Evolutionary conservation across 345 rosid genomes (phyloP).

Genomic region (Eucalyptus pauciflora): DNA sequence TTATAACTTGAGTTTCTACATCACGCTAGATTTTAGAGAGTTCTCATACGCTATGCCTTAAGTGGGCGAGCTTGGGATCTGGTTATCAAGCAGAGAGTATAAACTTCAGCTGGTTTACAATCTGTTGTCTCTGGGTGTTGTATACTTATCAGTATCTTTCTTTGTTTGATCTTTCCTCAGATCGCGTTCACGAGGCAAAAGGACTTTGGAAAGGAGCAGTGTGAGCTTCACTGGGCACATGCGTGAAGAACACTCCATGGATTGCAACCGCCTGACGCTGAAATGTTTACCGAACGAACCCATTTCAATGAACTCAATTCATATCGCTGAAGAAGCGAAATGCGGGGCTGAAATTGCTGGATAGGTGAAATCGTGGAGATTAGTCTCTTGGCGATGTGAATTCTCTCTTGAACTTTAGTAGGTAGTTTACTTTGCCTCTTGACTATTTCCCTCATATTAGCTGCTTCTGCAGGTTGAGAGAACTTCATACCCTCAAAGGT

Average conservation of each 20-base stretch:
- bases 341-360: constrained; percentile 96
- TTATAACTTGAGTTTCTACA: constrained; percentile 67
- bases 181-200: constrained; percentile 96
- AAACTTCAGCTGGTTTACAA: background rate
- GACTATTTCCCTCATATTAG: background rate
- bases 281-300: constrained; percentile 78
- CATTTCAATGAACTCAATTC: constrained; percentile 79
- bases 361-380: constrained; percentile 7
- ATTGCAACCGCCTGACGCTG: constrained; percentile 83
- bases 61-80: constrained; percentile 99
- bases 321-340: constrained; percentile 97
- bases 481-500: constrained; percentile 89
- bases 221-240: constrained; percentile 99
- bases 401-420: background rate
- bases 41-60: constrained; percentile 83
- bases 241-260: constrained; percentile 98
- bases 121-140: background rate
- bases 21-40: constrained; percentile 87
- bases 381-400: background rate
- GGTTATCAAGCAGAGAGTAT: constrained; percentile 95
- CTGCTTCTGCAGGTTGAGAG: constrained; percentile 52
- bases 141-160: background rate
- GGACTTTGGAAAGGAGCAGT: constrained; percentile 93
- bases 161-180: constrained; percentile 17
- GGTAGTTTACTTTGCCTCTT: background rate